phyloP scores from a whole-genome alignment of 164 flowering plant species.

The Sextonia rubra region DNA sequence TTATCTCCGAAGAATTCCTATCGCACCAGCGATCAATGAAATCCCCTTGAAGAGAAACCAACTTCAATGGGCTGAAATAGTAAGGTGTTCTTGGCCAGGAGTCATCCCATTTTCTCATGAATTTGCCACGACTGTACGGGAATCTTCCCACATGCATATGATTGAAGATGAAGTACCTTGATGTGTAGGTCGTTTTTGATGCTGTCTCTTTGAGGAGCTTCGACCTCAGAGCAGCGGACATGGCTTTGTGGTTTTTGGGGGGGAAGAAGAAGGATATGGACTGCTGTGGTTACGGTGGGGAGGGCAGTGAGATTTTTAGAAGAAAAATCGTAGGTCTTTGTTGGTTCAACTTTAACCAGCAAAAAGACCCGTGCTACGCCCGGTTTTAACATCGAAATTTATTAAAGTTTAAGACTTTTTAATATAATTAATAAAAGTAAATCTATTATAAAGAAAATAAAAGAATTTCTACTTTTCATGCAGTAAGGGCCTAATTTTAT shows the following conservation, averaged over 20 bases:
- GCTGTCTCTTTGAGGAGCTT: constrained; percentile 44
- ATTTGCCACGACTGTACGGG: constrained; percentile 23
- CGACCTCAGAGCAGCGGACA: constrained; percentile 63
- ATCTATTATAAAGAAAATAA: no score
- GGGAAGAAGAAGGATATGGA: background rate
- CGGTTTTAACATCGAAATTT: no score
- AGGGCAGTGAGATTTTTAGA: constrained; percentile 13
- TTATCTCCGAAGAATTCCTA: background rate
- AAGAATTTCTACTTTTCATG: no score
- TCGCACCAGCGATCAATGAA: constrained; percentile 31
- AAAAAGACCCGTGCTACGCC: no score
- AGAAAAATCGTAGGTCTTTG: constrained; percentile 4
- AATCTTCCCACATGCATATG: constrained; percentile 47
- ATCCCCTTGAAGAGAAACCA: constrained; percentile 47
- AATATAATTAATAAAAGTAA: no score
- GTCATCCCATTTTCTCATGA: constrained; percentile 35
- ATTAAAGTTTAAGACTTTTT: no score
- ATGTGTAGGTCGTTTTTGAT: constrained; percentile 34
- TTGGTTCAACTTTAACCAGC: no score
- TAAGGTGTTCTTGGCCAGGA: constrained; percentile 29
- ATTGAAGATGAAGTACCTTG: constrained; percentile 42
- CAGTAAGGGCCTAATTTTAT: no score
- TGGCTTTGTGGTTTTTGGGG: constrained; percentile 11
- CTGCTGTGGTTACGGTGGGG: background rate
- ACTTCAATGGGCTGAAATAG: constrained; percentile 46